Evolutionary conservation across 2,329 filamentous ascomycete species (phyloP).

Genomic region (Zopfia rhizophila): DNA sequence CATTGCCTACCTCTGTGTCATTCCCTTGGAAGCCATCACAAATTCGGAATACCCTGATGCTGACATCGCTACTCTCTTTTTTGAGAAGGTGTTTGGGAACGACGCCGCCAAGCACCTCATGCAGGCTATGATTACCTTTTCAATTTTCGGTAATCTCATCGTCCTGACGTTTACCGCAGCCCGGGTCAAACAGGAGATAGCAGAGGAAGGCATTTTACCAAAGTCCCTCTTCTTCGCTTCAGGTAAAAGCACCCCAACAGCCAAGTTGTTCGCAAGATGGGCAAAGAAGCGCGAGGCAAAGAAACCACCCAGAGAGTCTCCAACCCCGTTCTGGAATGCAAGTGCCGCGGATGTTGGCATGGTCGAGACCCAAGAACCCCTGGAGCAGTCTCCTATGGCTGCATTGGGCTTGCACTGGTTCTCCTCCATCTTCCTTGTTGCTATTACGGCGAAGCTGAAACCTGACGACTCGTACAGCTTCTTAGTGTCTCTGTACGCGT

Average conservation of each 20-base stretch:
- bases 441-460: conserved; percentile 14
- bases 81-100: conserved; percentile 34
- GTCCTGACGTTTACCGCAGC: conserved; percentile 68
- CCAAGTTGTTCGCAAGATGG: conserved; percentile 8
- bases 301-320: no score
- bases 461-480: conserved; percentile 16
- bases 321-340: no score
- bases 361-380: conserved; percentile 8
- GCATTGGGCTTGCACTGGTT: conserved; percentile 21
- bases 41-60: conserved; percentile 3
- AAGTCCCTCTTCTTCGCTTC: conserved; percentile 16
- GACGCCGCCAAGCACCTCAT: conserved; percentile 50
- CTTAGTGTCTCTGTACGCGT: conserved; percentile 18
- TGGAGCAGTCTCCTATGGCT: conserved; percentile 19
- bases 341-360: background rate
- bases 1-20: conserved; percentile 57
- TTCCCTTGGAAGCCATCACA: conserved; percentile 18
- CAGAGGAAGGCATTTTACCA: conserved; percentile 51
- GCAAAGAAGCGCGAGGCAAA: background rate
- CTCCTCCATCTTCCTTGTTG: conserved; percentile 19
- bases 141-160: conserved; percentile 66
- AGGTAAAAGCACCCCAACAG: conserved; percentile 10
- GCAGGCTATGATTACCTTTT: conserved; percentile 63
- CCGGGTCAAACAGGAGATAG: conserved; percentile 69
- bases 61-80: conserved; percentile 20